Evolutionary conservation across 441 rosid species (phyloP).

Genomic region (Cnidoscolus chayamansa): DNA sequence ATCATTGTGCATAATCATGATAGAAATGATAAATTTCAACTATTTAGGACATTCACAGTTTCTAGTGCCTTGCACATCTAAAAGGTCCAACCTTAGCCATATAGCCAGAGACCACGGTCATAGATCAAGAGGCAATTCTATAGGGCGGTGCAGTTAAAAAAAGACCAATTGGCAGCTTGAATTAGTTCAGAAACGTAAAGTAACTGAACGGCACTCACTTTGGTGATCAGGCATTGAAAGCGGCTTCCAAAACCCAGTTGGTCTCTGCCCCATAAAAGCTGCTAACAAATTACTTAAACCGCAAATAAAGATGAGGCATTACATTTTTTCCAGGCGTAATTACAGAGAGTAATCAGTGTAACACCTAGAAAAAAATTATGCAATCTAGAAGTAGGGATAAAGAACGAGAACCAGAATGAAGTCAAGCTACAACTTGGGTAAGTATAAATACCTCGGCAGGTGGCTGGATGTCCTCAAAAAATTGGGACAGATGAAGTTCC

Average conservation of each 20-base stretch:
- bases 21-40: background rate
- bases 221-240: constrained; percentile 49
- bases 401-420: constrained; percentile 5
- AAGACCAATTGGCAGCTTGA: constrained; percentile 5
- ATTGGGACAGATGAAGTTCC: constrained; percentile 42
- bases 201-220: constrained; percentile 41
- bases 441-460: constrained; percentile 54
- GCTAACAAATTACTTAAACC: constrained; percentile 16
- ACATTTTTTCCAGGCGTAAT: background rate
- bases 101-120: constrained; percentile 2
- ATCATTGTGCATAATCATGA: constrained; percentile 11
- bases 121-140: constrained; percentile 11
- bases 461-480: constrained; percentile 42
- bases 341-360: background rate
- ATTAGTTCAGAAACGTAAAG: constrained; percentile 15
- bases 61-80: background rate
- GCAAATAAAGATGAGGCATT: constrained; percentile 14
- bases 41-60: constrained; percentile 6
- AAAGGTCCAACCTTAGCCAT: background rate
- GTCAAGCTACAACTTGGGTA: background rate
- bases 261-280: constrained; percentile 54
- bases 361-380: background rate
- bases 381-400: constrained; percentile 6
- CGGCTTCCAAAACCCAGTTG: constrained; percentile 58
- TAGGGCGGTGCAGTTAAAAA: constrained; percentile 11